These are phyloP conservation scores for Dendrobium officinale DNA, from an alignment of 106 monocot genomes.

Conservation along the genomic window DNA sequence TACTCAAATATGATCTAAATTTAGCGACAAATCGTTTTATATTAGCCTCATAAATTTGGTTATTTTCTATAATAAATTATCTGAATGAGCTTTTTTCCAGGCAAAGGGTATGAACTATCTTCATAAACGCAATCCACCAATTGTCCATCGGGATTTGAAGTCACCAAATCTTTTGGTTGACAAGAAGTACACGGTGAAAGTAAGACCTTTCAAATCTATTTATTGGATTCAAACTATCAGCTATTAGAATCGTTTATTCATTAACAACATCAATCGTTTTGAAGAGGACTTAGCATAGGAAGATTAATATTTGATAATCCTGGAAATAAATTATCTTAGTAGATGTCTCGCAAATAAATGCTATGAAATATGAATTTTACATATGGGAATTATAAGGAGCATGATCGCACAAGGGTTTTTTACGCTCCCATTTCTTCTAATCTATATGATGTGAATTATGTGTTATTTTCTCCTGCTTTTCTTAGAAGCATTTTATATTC, in stretches of 20 bases:
- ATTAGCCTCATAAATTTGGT: neutral
- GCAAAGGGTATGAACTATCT: constrained; percentile 99
- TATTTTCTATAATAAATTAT: constrained; percentile 1
- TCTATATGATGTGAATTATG: too few species aligned
- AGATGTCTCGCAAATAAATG: neutral
- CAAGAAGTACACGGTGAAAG: constrained; percentile 95
- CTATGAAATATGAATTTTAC: neutral
- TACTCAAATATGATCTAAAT: neutral
- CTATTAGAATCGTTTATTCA: neutral
- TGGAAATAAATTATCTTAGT: neutral
- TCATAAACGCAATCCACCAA: constrained; percentile 87
- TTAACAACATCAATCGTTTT: neutral
- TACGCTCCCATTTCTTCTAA: too few species aligned
- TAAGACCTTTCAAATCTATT: constrained; percentile 23
- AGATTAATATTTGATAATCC: neutral
- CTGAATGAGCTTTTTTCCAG: constrained; percentile 21
- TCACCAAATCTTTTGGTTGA: constrained; percentile 99
- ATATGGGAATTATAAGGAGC: neutral
- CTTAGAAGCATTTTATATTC: neutral
- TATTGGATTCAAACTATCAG: neutral
- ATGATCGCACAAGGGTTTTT: too few species aligned
- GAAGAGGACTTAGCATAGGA: neutral
- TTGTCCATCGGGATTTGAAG: constrained; percentile 98
- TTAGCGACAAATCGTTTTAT: neutral
- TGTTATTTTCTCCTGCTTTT: neutral